Evolutionary conservation across 1,284 basidiomycete genomes (phyloP).

Genomic region (Bothia castanella): DNA sequence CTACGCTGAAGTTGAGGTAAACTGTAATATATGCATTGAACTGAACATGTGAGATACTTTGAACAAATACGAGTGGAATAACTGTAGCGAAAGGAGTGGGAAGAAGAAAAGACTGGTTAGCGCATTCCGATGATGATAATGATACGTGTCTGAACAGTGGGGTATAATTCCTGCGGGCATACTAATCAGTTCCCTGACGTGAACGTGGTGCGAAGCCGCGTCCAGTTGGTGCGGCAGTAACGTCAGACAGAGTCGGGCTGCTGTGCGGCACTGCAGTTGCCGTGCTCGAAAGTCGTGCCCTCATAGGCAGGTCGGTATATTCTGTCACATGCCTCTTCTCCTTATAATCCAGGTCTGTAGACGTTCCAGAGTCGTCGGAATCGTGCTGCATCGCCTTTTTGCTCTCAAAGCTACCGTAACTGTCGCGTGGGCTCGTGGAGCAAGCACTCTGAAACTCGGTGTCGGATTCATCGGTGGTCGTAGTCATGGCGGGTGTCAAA

Average conservation of each 20-base stretch:
- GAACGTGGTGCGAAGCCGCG: slow-evolving; percentile 23
- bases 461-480: slow-evolving; percentile 71
- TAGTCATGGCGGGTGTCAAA: slow-evolving; percentile 40
- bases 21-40: slow-evolving; percentile 30
- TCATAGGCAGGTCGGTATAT: slow-evolving; percentile 30
- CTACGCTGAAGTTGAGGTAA: slow-evolving; percentile 11
- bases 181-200: slow-evolving; percentile 20
- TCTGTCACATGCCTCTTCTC: slow-evolving; percentile 31
- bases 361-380: slow-evolving; percentile 34
- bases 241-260: slow-evolving; percentile 41
- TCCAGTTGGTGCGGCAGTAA: slow-evolving; percentile 33
- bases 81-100: slow-evolving; percentile 22
- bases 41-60: slow-evolving; percentile 17
- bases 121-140: slow-evolving; percentile 18
- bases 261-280: slow-evolving; percentile 39
- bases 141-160: slow-evolving; percentile 14
- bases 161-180: slow-evolving; percentile 27
- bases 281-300: slow-evolving; percentile 46
- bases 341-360: slow-evolving; percentile 30
- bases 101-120: slow-evolving; percentile 14
- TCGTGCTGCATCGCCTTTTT: slow-evolving; percentile 27
- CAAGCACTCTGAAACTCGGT: slow-evolving; percentile 83
- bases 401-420: slow-evolving; percentile 45
- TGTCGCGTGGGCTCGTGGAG: slow-evolving; percentile 65
- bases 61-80: slow-evolving; percentile 30